Base-by-base conservation (phyloP, 345 rosid species). In the Rhodomyrtus tomentosa region DNA sequence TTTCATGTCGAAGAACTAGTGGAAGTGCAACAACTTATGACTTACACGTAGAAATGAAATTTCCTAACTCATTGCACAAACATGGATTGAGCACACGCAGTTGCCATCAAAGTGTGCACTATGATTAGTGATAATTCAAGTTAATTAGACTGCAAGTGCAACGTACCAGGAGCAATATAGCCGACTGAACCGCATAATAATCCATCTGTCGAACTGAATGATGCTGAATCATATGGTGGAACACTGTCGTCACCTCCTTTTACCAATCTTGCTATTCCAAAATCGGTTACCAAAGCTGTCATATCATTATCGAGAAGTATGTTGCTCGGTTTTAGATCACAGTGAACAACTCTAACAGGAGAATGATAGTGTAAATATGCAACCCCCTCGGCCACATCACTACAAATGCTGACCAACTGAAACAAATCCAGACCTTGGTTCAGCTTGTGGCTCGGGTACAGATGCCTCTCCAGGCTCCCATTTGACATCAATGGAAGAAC, bases 301-400 rank as follows among this genome's bases (percentile, higher is more conserved):
- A 97, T 89, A 79, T 94, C 95, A 13, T 94, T 91, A 48, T 97
- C 98, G 21, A 94, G 98, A 84, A 97, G 98, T 84, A 97, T 93
- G 68, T 95, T 97, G 92, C 98, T 94, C 0, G 98, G 99, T 86
- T 97, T 97, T 22, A 97, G 95, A 89, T 97, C 99, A 84, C 99
- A 97, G 83, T 97, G 99, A 86, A 95, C 93, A 24, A 97, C 98
- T 90, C 90, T 93, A 22, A 93, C 96, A 0, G 98, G 98, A 50
- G 98, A 94, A 36, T 92, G 87, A 76, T 95, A 98, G 88, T 97
- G 98, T 87, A 95, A 88, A 87, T 97, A 97, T 51, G 96, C 96
- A 59, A 94, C 58, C 12, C 93, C 99, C 89, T 95, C 98, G 0
- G 99, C 98, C 6, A 97, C 99, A 87, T 95, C 98, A 20, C 87